These are phyloP conservation scores for Senna siamea DNA, from an alignment of 306 rosid species.

Conservation along the genomic window DNA sequence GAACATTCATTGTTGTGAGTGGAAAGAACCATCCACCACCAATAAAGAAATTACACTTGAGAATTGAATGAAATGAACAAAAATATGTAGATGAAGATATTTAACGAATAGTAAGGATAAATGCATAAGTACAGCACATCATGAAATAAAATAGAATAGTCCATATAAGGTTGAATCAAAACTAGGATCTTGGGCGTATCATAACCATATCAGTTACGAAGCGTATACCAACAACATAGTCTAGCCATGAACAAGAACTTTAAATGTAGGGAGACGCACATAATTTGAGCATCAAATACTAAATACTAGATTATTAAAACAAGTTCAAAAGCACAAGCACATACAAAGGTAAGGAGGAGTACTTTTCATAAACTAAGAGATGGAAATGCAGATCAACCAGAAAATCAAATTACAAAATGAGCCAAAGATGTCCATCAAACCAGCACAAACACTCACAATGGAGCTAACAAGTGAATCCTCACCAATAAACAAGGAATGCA, in stretches of 20 bases:
- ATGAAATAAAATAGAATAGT: neutral
- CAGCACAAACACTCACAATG: slow-evolving; percentile 61
- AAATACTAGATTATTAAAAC: slow-evolving; percentile 23
- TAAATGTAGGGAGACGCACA: slow-evolving; percentile 4
- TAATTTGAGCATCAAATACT: neutral
- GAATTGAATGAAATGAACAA: slow-evolving; percentile 1
- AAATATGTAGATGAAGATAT: neutral
- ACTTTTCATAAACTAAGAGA: slow-evolving; percentile 25
- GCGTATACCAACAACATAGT: neutral
- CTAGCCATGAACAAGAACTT: neutral
- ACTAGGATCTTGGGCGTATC: neutral
- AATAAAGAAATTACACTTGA: neutral
- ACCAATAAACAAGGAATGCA: slow-evolving; percentile 51
- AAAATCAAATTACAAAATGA: slow-evolving; percentile 50
- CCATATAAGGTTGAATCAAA: neutral
- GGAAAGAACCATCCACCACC: neutral
- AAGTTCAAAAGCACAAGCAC: slow-evolving; percentile 16
- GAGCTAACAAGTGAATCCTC: slow-evolving; percentile 50
- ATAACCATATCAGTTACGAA: too few species aligned
- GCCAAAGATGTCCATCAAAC: slow-evolving; percentile 53
- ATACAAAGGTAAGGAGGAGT: neutral
- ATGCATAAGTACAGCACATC: neutral
- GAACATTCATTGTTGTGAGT: too few species aligned
- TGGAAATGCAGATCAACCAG: slow-evolving; percentile 51
- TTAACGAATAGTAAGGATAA: neutral